These are phyloP conservation scores for Biscutella laevigata DNA, from an alignment of 441 rosid species.

Conservation along the genomic window DNA sequence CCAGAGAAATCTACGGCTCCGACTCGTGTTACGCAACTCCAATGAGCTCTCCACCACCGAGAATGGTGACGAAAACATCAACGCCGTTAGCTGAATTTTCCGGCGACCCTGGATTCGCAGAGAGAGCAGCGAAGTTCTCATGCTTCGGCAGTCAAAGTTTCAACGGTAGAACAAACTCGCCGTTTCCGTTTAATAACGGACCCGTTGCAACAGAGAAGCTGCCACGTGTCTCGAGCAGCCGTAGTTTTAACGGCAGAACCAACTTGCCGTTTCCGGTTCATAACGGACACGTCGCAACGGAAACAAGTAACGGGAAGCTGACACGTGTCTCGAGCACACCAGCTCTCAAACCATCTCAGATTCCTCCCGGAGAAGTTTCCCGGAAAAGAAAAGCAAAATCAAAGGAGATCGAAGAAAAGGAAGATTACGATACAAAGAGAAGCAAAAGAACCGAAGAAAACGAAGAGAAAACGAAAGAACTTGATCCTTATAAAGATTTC, in stretches of 20 bases:
- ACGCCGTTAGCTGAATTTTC: constrained; percentile 47
- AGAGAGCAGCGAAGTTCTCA: constrained; percentile 54
- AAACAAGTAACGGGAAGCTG: constrained; percentile 29
- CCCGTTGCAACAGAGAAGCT: too few species aligned
- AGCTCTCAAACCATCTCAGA: constrained; percentile 33
- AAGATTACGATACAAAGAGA: constrained; percentile 34
- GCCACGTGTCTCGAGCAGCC: too few species aligned
- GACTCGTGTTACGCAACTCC: constrained; percentile 37
- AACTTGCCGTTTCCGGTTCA: constrained; percentile 21
- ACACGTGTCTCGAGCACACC: constrained; percentile 63
- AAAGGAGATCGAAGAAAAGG: constrained; percentile 43
- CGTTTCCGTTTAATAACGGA: too few species aligned
- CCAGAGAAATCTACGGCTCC: constrained; percentile 30
- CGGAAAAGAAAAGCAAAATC: constrained; percentile 49
- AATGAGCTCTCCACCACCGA: constrained; percentile 45
- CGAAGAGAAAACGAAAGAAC: constrained; percentile 28
- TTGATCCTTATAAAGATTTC: constrained; percentile 55
- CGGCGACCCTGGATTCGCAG: constrained; percentile 59
- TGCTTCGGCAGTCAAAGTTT: constrained; percentile 63
- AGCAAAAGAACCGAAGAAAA: constrained; percentile 36
- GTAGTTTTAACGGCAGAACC: constrained; percentile 56
- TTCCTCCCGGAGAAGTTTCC: constrained; percentile 17
- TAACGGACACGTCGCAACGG: constrained; percentile 27
- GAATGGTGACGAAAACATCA: constrained; percentile 33
- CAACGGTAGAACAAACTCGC: too few species aligned